These are phyloP conservation scores for Prunus mira DNA, from an alignment of 306 rosid species.

Conservation along the genomic window DNA sequence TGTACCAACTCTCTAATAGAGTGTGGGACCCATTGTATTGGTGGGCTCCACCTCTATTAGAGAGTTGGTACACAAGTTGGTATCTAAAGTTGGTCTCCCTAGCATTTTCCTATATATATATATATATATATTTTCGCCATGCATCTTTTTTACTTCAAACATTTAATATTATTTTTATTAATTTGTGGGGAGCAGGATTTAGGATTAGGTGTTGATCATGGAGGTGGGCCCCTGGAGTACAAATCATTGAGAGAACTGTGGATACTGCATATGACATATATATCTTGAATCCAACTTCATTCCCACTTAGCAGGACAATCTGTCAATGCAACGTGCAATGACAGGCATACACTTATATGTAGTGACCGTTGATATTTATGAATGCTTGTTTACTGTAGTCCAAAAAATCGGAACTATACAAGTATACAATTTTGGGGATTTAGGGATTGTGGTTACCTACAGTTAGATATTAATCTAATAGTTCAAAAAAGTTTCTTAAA, in stretches of 20 bases:
- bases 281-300: background rate
- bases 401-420: too few relatives aligned
- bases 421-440: too few relatives aligned
- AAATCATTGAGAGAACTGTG: background rate
- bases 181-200: conserved; percentile 19
- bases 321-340: background rate
- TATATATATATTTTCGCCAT: background rate
- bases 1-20: too few relatives aligned
- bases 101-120: background rate
- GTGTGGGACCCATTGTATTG: too few relatives aligned
- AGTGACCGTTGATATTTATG: background rate
- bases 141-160: background rate
- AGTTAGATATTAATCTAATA: too few relatives aligned
- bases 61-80: too few relatives aligned
- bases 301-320: background rate
- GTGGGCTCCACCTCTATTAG: too few relatives aligned
- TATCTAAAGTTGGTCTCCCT: too few relatives aligned
- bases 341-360: background rate
- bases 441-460: too few relatives aligned
- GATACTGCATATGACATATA: background rate
- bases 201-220: conserved; percentile 17
- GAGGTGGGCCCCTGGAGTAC: conserved; percentile 1
- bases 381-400: too few relatives aligned
- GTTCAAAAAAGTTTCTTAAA: too few relatives aligned
- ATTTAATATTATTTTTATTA: background rate